Conservation (phyloP, 306 rosid species). For the Cucurbita ficifolia region DNA sequence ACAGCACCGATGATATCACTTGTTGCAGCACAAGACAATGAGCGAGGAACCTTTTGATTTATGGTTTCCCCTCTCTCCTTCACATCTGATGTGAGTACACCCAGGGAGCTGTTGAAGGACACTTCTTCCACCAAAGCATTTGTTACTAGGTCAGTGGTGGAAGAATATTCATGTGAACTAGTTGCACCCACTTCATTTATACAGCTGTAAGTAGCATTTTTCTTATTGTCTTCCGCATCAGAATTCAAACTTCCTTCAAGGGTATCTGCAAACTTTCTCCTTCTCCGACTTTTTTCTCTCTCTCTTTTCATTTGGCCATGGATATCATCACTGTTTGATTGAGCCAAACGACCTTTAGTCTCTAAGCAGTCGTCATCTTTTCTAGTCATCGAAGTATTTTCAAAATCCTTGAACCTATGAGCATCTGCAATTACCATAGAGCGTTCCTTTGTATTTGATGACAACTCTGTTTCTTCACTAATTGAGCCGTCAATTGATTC, state of each 20-base stretch:
- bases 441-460: not conserved
- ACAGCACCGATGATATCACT: not conserved
- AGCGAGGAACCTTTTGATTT: not conserved
- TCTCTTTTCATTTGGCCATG: not conserved
- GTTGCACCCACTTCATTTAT: not conserved
- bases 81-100: not conserved
- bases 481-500: not conserved
- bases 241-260: constrained; percentile 1
- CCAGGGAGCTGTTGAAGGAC: not conserved
- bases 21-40: not conserved
- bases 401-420: not conserved
- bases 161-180: not conserved
- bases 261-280: constrained; percentile 4
- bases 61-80: not conserved
- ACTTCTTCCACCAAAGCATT: not conserved
- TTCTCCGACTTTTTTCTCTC: not conserved
- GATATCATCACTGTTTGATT: not conserved
- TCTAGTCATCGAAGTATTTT: not conserved
- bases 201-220: not conserved
- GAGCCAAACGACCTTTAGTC: not conserved
- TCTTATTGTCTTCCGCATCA: not conserved
- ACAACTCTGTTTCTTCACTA: not conserved
- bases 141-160: not conserved
- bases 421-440: not conserved
- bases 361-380: not conserved